Conservation (phyloP, 228 moss, liverwort and hornwort genomes). For the Sphagnum fallax region DNA sequence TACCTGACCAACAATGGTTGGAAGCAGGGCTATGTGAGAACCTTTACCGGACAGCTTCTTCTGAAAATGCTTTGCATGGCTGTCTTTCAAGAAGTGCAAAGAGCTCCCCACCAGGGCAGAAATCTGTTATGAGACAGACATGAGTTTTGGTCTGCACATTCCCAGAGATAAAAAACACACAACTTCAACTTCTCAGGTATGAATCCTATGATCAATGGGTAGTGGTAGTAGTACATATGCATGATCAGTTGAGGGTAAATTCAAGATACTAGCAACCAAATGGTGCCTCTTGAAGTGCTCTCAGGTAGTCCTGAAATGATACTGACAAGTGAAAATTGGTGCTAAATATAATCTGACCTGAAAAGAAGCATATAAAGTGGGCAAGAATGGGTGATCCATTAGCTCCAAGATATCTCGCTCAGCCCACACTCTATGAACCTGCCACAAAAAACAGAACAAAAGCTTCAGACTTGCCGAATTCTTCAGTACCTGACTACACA, state of each 20-base stretch:
- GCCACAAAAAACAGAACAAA: not conserved
- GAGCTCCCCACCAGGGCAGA: constrained; percentile 87
- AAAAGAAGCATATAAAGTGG: constrained; percentile 75
- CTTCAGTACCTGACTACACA: too few relatives aligned
- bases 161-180: not conserved
- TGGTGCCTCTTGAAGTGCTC: too few relatives aligned
- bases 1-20: too few relatives aligned
- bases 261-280: too few relatives aligned
- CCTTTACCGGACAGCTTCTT: constrained; percentile 48
- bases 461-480: too few relatives aligned
- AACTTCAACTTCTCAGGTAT: too few relatives aligned
- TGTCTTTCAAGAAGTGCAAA: constrained; percentile 71
- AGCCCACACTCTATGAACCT: constrained; percentile 70
- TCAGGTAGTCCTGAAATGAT: too few relatives aligned
- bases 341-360: constrained; percentile 19
- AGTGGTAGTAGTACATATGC: too few relatives aligned
- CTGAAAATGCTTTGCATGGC: constrained; percentile 63
- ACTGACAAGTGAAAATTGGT: too few relatives aligned
- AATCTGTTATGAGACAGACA: constrained; percentile 84
- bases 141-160: constrained; percentile 64
- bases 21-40: too few relatives aligned
- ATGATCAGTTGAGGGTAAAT: too few relatives aligned
- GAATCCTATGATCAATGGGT: too few relatives aligned
- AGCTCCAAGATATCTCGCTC: constrained; percentile 74
- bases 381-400: constrained; percentile 82